Conservation (phyloP, 768 basidiomycete species). For the Steccherinum ochraceum region DNA sequence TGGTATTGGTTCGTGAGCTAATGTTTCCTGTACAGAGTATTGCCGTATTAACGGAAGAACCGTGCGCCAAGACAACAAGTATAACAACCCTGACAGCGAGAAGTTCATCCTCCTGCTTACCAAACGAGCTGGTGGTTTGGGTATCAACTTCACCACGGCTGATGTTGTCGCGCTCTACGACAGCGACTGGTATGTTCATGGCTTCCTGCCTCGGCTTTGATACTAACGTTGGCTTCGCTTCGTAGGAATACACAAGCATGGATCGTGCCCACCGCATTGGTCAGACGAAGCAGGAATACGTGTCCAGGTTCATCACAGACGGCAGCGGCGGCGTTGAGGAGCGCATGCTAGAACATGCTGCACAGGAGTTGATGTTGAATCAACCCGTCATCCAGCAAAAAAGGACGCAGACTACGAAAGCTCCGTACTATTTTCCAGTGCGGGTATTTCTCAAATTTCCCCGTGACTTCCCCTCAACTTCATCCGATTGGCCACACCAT, state of each 20-base stretch:
- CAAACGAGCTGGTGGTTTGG: constrained; percentile 93
- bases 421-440: constrained; percentile 40
- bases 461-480: constrained; percentile 18
- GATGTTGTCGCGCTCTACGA: constrained; percentile 96
- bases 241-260: constrained; percentile 98
- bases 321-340: constrained; percentile 97
- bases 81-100: constrained; percentile 90
- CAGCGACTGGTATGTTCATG: constrained; percentile 70
- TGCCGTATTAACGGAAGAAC: constrained; percentile 96
- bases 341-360: constrained; percentile 89
- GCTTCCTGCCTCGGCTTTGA: not conserved
- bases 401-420: constrained; percentile 73
- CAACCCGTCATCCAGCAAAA: constrained; percentile 98
- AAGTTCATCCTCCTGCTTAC: constrained; percentile 96
- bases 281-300: constrained; percentile 96
- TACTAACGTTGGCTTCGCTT: no score
- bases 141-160: constrained; percentile 93
- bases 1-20: not conserved
- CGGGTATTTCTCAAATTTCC: no score
- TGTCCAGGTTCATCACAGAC: constrained; percentile 95
- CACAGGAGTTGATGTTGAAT: constrained; percentile 91
- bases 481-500: constrained; percentile 10
- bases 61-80: constrained; percentile 97
- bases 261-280: constrained; percentile 96
- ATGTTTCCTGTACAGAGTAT: constrained; percentile 53